Evolutionary conservation across 352 stramenopile genomes (phyloP), one percentile per base, ranked within the genome.

Genomic region (Phytophthora tentaculata): DNA sequence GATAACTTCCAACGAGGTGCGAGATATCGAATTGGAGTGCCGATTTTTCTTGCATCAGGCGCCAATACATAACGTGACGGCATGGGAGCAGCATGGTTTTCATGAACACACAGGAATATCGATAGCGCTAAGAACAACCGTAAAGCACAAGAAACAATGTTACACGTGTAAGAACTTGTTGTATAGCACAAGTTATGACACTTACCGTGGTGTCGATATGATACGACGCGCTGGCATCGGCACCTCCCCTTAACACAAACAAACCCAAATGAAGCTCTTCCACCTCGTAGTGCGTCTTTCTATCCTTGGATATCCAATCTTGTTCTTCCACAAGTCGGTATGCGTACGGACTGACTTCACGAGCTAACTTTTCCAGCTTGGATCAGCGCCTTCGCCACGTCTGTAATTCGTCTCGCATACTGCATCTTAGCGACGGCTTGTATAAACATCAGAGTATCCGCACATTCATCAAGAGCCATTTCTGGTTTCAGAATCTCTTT

Each of bases 401-500:
- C 44, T 16, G 44, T 29, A 17, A 50, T 29, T 19, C 22, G 28
- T 19, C 22, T 50, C 32, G 44, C 44, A 13, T 50, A 50, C 0
- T 50, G 3, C 44, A 50, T 50, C 44, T 29, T 20, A 5, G 44
- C 44, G 6, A 50, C 44, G 10, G 44, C 20, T n/a, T 50, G 20
- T 19, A 29, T 1, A 29, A 50, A 50, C 19, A 50, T 50, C 0
- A 28, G 22, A 3, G 44, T 50, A 13, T 50, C 20, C 10, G 29
- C 44, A 19, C 44, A 50, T 50, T 29, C 19, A 29, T 29, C 44
- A 0, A 50, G 22, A 7, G 19, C 44, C 12, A 50, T 50, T 5
- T 50, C 44, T 12, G 44, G 22, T 17, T 50, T 50, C 44, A 50
- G 12, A 50, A 28, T 5, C 22, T 50, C 44, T 29, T 50, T 50